These are phyloP conservation scores for Pilatotrama ljubarskyi DNA, from an alignment of 768 basidiomycete species.

Conservation along the genomic window DNA sequence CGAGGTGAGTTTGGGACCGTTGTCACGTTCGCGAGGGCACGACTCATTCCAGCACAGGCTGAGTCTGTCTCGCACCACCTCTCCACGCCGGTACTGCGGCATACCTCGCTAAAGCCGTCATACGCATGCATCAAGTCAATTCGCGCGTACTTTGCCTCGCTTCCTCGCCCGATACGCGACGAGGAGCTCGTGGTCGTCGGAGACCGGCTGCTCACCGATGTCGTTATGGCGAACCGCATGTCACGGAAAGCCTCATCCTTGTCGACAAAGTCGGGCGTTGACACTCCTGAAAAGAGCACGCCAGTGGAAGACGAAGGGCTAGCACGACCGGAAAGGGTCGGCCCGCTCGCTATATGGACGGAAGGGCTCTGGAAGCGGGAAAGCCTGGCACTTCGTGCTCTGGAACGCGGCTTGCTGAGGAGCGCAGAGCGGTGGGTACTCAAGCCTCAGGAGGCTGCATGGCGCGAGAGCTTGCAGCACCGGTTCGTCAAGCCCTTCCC, in stretches of 20 bases:
- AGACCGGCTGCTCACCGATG: constrained; percentile 90
- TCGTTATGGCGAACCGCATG: constrained; percentile 84
- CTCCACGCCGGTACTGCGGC: constrained; percentile 79
- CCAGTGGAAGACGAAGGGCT: background rate
- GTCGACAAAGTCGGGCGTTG: background rate
- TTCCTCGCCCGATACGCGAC: constrained; percentile 53
- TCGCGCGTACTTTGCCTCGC: constrained; percentile 70
- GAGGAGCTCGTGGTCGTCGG: constrained; percentile 81
- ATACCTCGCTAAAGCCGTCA: constrained; percentile 76
- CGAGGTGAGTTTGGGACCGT: constrained; percentile 51
- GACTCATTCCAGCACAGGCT: constrained; percentile 50
- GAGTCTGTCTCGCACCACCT: constrained; percentile 83
- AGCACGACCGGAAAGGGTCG: constrained; percentile 24
- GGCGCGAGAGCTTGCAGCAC: constrained; percentile 12
- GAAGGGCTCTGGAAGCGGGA: constrained; percentile 70
- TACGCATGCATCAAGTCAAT: constrained; percentile 74
- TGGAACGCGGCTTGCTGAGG: constrained; percentile 54
- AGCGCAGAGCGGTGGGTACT: constrained; percentile 43
- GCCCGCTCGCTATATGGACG: constrained; percentile 71
- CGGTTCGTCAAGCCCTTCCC: constrained; percentile 16
- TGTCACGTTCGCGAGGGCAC: background rate
- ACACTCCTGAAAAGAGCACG: constrained; percentile 16
- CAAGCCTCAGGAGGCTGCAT: constrained; percentile 11
- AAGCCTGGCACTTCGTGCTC: constrained; percentile 57
- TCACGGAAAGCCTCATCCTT: constrained; percentile 18